phyloP scores from a whole-genome alignment of 108 stramenopile species.

The Nitzschia sp. region DNA sequence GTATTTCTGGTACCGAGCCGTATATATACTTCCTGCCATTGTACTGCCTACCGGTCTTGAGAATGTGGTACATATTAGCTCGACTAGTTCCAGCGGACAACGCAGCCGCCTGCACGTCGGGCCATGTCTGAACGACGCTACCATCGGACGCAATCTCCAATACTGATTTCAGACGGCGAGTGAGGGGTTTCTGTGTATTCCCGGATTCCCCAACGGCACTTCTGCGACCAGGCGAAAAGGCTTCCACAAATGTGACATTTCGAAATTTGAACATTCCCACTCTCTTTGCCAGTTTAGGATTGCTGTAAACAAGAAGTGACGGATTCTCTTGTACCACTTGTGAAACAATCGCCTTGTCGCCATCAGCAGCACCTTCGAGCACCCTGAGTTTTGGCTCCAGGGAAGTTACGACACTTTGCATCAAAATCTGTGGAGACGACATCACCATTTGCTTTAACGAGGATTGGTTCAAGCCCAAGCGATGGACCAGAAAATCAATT shows the following conservation, averaged over 20 bases:
- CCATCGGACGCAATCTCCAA: neutral
- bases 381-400: constrained; percentile 39
- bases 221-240: neutral
- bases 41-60: constrained; percentile 4
- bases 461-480: constrained; percentile 18
- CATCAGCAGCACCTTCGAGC: constrained; percentile 17
- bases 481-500: constrained; percentile 28
- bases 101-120: constrained; percentile 8
- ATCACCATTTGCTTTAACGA: constrained; percentile 40
- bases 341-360: constrained; percentile 14
- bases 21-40: constrained; percentile 15
- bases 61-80: constrained; percentile 24
- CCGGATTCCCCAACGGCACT: neutral
- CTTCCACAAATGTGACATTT: constrained; percentile 8
- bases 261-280: constrained; percentile 15
- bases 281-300: constrained; percentile 24
- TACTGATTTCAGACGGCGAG: neutral
- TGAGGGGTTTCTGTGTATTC: neutral
- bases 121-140: neutral
- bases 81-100: constrained; percentile 1
- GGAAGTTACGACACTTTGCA: constrained; percentile 41
- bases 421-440: constrained; percentile 42
- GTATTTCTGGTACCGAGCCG: neutral
- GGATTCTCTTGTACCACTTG: constrained; percentile 42
- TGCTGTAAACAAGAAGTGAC: constrained; percentile 32